Evolutionary conservation across 305 asterid genomes (phyloP), one percentile per base, ranked within the genome.

Genomic region (Solanum aculeatissimum): DNA sequence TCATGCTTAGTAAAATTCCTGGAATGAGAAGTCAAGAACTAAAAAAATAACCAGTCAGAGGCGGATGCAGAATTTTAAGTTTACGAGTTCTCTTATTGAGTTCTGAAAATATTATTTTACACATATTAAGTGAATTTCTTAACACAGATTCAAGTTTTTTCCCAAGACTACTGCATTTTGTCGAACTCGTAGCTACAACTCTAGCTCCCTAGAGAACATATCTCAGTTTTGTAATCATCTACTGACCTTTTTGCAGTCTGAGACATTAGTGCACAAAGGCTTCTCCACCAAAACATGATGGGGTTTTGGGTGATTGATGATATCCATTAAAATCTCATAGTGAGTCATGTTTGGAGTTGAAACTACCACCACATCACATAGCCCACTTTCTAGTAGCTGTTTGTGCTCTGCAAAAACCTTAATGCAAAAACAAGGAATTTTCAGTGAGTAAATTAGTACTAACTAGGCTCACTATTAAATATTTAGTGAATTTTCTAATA

Each of bases 321-420:
- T 91, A 86, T 94, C 99, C 98, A 97, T 91, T 86, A 97, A 86
- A 84, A 97, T 97, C 83, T 95, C 95, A 84, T 81, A 94, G 84
- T 97, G 99, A 84, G 98, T 95, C 98, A 94, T 97, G 91, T 97
- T 95, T 32, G 99, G 98, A 83, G 97, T 83, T 4, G 98, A 92
- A 58, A 97, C 92, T 54, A 95, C 91, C 88, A 97, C 87, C 8
- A 92, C 98, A 88, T 97, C 97, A 83, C 99, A 97, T 32, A 91
- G 38, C 77, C 94, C 96, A 88, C 95, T 89, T 40, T 91, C 92
- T 91, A 97, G 86, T 79, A 97, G 86, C 92, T 93, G 92, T 85
- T 89, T 91, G 82, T 97, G 98, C 89, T 91, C 90, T 78, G 91
- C 84, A 83, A 89, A 97, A 40, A 91, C 94, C 98, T 96, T 86